Base-by-base conservation (phyloP, 208 protist species). In the Leishmania gerbilli region DNA sequence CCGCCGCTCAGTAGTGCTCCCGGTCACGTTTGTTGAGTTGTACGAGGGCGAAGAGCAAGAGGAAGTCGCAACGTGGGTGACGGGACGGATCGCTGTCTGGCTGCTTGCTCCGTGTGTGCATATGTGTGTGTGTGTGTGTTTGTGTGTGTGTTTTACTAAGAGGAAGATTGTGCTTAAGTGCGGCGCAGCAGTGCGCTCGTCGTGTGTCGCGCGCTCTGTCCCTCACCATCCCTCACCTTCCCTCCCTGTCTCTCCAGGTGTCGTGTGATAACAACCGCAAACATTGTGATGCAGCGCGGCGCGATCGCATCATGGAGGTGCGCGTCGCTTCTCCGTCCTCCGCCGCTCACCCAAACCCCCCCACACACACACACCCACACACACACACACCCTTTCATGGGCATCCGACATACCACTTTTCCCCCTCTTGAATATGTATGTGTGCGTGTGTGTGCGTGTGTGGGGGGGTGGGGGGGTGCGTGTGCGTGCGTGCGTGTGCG, bases 271-370 rank as follows among this genome's bases (percentile, higher is more conserved):
- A 68, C 31, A 17, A 40, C 62, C 8, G 13, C 62, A 40, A 21
- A 21, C 51, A 40, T 11, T 40, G 62, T 24, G 11, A 40, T 68
- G 31, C 27, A 68, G 4, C 4, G 62, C 31, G 31, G 62, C 31
- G 31, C 31, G 4, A 5, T 40, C 31, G n/a, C 5, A 34, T 42
- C 31, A 68, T 9, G 62, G 31, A 40, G 31, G 27, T 13, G 31
- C 31, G 13, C n/a, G 21, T 51, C 69, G 40, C n/a, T 15, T 37
- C 40, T 74, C 34, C 78, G 31, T 64, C 51, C 15, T 58, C 72
- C 74, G 34, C 69, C 72, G 34, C 79, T 77, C 55, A 69, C 60
- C 49, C 42, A 49, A 49, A 13, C n/a, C 68, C 47, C n/a, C 69
- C 42, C 34, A 37, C 49, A n/a, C 69, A 19, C 55, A 31, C 55